A percentile compares a stretch with the other conserved stretches of the same genome.
These are phyloP conservation scores for Chaetomium cochliodes DNA, from an alignment of 495 filamentous ascomycete species.

Conservation along the genomic window DNA sequence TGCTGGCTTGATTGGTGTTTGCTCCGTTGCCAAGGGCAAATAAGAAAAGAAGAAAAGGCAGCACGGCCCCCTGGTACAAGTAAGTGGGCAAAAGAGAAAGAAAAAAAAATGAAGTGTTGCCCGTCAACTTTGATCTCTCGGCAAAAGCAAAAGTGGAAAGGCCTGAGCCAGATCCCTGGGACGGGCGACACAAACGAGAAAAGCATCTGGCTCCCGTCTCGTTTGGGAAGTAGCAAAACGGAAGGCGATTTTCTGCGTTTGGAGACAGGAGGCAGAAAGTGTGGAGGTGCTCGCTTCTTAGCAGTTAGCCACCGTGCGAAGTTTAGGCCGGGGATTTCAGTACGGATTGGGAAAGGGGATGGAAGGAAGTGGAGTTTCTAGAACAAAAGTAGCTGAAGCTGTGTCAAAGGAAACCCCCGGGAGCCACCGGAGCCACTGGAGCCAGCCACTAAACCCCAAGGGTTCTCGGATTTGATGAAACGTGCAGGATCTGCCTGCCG, in stretches of 20 bases:
- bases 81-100: neutral
- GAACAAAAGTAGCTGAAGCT: conserved; percentile 9
- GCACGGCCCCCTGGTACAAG: neutral
- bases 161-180: neutral
- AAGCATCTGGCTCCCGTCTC: neutral
- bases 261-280: neutral
- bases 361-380: conserved; percentile 16
- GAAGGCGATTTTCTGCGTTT: neutral
- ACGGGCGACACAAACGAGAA: neutral
- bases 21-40: neutral
- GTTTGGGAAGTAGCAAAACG: neutral
- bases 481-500: conserved; percentile 4
- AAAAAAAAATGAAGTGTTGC: neutral
- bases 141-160: neutral
- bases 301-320: neutral
- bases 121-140: neutral
- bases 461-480: conserved; percentile 5
- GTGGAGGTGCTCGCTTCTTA: no score
- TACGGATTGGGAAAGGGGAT: conserved; percentile 8
- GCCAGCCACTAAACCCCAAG: neutral
- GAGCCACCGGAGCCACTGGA: neutral
- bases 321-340: neutral
- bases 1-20: conserved; percentile 5
- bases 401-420: neutral
- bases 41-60: conserved; percentile 3